A percentile compares a stretch with the other conserved stretches of the same genome.
Evolutionary conservation across 257 asterid species (phyloP).

Genomic region (Lavandula angustifolia): DNA sequence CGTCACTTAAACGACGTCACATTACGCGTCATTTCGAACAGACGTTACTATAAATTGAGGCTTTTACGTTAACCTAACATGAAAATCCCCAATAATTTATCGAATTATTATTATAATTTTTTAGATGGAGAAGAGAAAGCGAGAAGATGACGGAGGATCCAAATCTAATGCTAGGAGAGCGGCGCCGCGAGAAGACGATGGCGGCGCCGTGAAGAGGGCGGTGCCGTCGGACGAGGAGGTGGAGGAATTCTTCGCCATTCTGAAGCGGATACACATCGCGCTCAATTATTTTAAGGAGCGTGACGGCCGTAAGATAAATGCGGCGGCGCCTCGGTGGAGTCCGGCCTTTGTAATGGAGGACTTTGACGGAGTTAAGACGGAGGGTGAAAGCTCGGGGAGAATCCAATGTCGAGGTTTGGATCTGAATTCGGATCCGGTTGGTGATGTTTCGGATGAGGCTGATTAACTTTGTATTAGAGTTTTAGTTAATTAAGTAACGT

Average conservation of each 20-base stretch:
- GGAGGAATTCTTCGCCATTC: conserved; percentile 53
- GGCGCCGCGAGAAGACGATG: neutral
- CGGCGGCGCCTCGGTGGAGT: no score
- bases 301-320: no score
- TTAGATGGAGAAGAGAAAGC: conserved; percentile 27
- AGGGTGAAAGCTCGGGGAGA: no score
- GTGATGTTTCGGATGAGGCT: no score
- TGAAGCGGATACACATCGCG: conserved; percentile 44
- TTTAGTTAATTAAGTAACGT: no score
- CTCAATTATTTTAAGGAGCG: conserved; percentile 23
- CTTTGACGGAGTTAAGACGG: no score
- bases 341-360: no score
- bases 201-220: conserved; percentile 8
- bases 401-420: no score
- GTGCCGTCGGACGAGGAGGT: conserved; percentile 49
- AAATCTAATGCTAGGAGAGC: neutral
- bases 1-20: conserved; percentile 14
- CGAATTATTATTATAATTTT: no score
- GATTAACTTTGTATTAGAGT: no score
- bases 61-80: neutral
- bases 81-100: no score
- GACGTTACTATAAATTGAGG: neutral
- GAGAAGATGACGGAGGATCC: conserved; percentile 12
- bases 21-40: neutral
- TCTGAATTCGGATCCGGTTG: no score